Evolutionary conservation across 441 rosid species (phyloP), one percentile per base, ranked within the genome.

Genomic region (Bocquillonia castaneifolia): DNA sequence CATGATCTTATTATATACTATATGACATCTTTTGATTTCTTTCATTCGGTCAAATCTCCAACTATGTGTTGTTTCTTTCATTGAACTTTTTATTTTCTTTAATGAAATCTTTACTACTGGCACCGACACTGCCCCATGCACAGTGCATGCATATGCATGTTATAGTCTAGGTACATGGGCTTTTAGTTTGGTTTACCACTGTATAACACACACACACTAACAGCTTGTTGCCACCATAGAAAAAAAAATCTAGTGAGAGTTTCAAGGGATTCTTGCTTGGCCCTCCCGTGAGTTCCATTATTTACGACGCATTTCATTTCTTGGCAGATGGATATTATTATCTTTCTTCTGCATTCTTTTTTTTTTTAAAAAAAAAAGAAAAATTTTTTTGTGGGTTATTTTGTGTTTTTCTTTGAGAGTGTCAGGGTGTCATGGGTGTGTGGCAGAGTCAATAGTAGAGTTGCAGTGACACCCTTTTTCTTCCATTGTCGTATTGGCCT

Each of bases 241-340:
- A 45, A 50, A 42, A n/a, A n/a, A n/a, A n/a, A n/a, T n/a, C 54
- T 0, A 76, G 77, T 72, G 55, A 78, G 73, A 60, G 61, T 71
- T 80, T 77, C 84, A 64, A 77, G 77, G 79, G 82, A 81, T 84
- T 78, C 86, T 77, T 77, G 76, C 74, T n/a, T n/a, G n/a, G n/a
- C n/a, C n/a, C n/a, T n/a, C 85, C 86, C 88, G 89, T 88, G 96
- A 86, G 50, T 59, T 25, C 25, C 72, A 76, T 77, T 81, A 75
- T 82, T 75, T 57, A 50, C 64, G 68, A 67, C 73, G 34, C 75
- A 29, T 29, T n/a, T 77, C 75, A 29, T 29, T n/a, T 77, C 70
- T 64, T 68, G 68, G 59, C 67, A 63, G 68, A 68, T 69, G 40
- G n/a, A n/a, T n/a, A n/a, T n/a, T n/a, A n/a, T n/a, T 51, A 55